Evolutionary conservation across 2,329 filamentous ascomycete species (phyloP).

Genomic region (Xylaria sp.): DNA sequence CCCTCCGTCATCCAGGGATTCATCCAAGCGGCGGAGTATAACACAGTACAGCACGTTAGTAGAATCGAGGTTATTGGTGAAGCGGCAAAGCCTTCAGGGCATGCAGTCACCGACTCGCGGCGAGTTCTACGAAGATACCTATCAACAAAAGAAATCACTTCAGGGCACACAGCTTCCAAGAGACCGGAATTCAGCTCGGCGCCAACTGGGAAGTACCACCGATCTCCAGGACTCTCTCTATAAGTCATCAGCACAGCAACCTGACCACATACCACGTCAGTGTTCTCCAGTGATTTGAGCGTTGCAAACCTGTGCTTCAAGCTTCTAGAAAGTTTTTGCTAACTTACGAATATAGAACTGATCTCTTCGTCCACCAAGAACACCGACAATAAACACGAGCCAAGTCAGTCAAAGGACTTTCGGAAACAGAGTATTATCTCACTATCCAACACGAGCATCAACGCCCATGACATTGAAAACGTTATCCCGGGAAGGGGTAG

Average conservation of each 20-base stretch:
- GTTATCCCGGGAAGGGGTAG: constrained; percentile 51
- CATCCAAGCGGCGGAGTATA: constrained; percentile 37
- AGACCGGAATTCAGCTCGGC: constrained; percentile 34
- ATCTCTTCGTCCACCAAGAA: constrained; percentile 24
- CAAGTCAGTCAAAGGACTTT: constrained; percentile 33
- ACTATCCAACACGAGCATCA: constrained; percentile 39
- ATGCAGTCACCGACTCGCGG: constrained; percentile 30
- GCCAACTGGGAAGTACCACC: constrained; percentile 38
- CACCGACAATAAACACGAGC: constrained; percentile 29
- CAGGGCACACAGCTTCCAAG: constrained; percentile 27
- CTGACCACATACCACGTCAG: constrained; percentile 40
- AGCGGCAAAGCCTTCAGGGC: constrained; percentile 39
- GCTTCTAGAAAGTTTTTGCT: constrained; percentile 24
- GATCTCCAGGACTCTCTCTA: constrained; percentile 38
- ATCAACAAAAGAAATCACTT: constrained; percentile 31
- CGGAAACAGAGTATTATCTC: constrained; percentile 43
- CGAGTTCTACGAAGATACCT: constrained; percentile 32
- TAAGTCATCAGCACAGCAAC: constrained; percentile 36
- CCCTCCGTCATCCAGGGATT: constrained; percentile 26
- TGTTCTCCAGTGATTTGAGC: constrained; percentile 32
- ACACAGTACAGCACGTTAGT: constrained; percentile 35
- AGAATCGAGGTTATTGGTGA: constrained; percentile 34
- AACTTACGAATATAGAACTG: constrained; percentile 35
- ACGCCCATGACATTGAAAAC: constrained; percentile 51
- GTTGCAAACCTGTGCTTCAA: constrained; percentile 19